These are phyloP conservation scores for Triticum timopheevii DNA, from an alignment of 176 grass and related monocot species.

Conservation along the genomic window DNA sequence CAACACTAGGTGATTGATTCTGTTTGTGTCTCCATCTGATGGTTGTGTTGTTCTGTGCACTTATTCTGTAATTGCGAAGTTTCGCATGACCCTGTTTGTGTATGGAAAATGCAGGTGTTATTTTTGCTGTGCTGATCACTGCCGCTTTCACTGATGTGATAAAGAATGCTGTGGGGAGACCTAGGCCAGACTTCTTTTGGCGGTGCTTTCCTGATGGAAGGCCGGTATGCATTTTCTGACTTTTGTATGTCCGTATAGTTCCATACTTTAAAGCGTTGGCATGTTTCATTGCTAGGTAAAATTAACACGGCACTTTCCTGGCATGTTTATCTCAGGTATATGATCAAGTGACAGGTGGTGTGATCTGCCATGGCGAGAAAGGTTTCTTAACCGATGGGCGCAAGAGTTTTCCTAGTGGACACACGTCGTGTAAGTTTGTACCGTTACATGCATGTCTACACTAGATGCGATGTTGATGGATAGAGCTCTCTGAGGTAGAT, in stretches of 20 bases:
- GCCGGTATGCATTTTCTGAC: constrained; percentile 42
- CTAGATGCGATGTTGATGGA: constrained; percentile 11
- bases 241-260: neutral
- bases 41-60: neutral
- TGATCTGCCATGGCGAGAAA: constrained; percentile 71
- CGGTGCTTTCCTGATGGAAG: constrained; percentile 93
- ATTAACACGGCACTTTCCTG: neutral
- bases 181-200: constrained; percentile 92
- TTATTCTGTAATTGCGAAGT: neutral
- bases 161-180: constrained; percentile 78
- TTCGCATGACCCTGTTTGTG: neutral
- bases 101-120: constrained; percentile 46
- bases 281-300: neutral
- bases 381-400: constrained; percentile 62
- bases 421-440: constrained; percentile 76
- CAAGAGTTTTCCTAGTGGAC: constrained; percentile 96
- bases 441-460: neutral
- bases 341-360: constrained; percentile 65
- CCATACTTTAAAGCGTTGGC: neutral
- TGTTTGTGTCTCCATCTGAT: neutral
- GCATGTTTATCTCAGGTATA: constrained; percentile 44
- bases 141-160: constrained; percentile 59
- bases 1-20: constrained; percentile 52
- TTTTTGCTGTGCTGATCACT: constrained; percentile 73
- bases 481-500: constrained; percentile 1